Evolutionary conservation across 148 eudicot genomes (phyloP).

Genomic region (Camellia granthamiana): DNA sequence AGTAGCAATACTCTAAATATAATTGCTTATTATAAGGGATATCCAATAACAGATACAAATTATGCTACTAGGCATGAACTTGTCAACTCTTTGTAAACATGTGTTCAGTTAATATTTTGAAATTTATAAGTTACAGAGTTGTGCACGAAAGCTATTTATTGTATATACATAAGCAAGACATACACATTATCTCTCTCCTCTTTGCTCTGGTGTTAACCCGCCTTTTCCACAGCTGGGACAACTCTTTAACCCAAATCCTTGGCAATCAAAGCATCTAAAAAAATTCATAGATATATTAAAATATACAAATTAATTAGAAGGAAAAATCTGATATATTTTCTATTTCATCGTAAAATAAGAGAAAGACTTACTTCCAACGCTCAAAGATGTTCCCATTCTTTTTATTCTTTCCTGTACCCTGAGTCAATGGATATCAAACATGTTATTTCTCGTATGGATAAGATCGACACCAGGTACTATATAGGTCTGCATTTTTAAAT

Average conservation of each 20-base stretch:
- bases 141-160: background rate
- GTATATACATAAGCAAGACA: background rate
- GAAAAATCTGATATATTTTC: background rate
- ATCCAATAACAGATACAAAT: too few species aligned
- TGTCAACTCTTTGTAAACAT: background rate
- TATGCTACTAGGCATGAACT: too few species aligned
- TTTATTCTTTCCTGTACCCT: conserved; percentile 94
- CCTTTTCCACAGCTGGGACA: conserved; percentile 84
- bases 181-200: conserved; percentile 58
- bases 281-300: background rate
- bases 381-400: conserved; percentile 96
- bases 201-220: conserved; percentile 89
- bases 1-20: too few species aligned
- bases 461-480: too few species aligned
- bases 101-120: background rate
- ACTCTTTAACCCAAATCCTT: conserved; percentile 78
- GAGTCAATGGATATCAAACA: background rate
- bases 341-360: background rate
- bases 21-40: too few species aligned
- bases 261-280: conserved; percentile 82
- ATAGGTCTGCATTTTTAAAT: too few species aligned
- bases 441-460: too few species aligned
- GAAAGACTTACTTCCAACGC: conserved; percentile 78
- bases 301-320: background rate
- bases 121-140: background rate